Conservation (phyloP, 2,329 filamentous ascomycete species). For the Teratosphaeria viscida region DNA sequence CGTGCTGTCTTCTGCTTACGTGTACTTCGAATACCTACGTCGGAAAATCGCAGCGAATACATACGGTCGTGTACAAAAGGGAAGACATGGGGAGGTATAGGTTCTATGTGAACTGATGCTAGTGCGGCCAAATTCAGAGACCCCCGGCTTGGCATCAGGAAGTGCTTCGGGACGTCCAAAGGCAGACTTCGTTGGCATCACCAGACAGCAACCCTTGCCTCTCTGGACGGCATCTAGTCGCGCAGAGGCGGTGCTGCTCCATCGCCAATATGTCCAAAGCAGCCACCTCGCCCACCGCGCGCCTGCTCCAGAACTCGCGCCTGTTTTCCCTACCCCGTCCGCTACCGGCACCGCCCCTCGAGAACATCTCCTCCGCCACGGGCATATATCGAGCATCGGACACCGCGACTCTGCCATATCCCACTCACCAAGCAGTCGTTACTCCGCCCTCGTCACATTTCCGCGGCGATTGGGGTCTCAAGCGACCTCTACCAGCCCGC, state of each 20-base stretch:
- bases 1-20: background rate
- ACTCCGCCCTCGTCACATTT: slow-evolving; percentile 62
- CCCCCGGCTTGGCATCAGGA: background rate
- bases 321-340: slow-evolving; percentile 79
- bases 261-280: slow-evolving; percentile 25
- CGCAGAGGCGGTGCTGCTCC: background rate
- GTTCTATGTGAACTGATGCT: background rate
- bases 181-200: background rate
- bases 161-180: background rate
- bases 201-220: background rate
- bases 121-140: background rate
- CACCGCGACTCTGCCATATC: slow-evolving; percentile 64
- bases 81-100: background rate
- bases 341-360: slow-evolving; percentile 50
- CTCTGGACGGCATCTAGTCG: background rate
- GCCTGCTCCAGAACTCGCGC: slow-evolving; percentile 73
- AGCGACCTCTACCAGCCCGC: slow-evolving; percentile 68
- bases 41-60: background rate
- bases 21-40: background rate
- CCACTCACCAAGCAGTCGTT: slow-evolving; percentile 73
- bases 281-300: slow-evolving; percentile 47
- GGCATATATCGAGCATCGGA: slow-evolving; percentile 46
- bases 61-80: background rate
- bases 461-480: slow-evolving; percentile 86
- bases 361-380: slow-evolving; percentile 34